Percentiles rank a stretch among this genome's conserved stretches.
phyloP scores from a whole-genome alignment of 257 asterid species.

The Thymus quinquecostatus region DNA sequence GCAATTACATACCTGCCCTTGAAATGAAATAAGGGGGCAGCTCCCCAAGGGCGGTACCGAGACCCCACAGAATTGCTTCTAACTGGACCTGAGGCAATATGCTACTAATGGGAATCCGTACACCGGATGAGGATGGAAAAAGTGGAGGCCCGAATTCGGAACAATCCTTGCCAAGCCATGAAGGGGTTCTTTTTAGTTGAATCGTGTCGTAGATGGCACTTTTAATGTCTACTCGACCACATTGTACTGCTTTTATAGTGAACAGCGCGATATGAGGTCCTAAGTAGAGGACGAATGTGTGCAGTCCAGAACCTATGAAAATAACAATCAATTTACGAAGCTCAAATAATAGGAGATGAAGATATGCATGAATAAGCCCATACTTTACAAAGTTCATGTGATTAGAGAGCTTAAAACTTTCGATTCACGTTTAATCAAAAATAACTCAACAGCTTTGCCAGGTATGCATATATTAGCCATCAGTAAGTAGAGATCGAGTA shows the following conservation, averaged over 20 bases:
- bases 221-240: conserved; percentile 92
- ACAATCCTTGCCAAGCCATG: conserved; percentile 92
- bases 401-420: background rate
- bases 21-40: conserved; percentile 97
- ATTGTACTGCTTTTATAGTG: conserved; percentile 80
- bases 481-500: background rate
- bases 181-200: conserved; percentile 64
- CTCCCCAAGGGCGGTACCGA: conserved; percentile 96
- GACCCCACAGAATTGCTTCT: conserved; percentile 91
- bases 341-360: conserved; percentile 9
- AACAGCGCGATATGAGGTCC: conserved; percentile 95
- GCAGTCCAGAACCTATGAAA: conserved; percentile 83
- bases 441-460: background rate
- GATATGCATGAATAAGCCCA: conserved; percentile 8
- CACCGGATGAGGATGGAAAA: conserved; percentile 62
- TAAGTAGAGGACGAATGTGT: conserved; percentile 90
- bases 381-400: background rate
- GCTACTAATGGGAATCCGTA: conserved; percentile 74
- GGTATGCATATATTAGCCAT: background rate
- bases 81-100: conserved; percentile 89
- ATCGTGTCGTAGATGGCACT: conserved; percentile 92
- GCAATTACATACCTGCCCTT: conserved; percentile 71
- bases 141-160: conserved; percentile 74
- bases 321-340: conserved; percentile 15
- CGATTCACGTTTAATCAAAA: conserved; percentile 1